Base-by-base conservation (phyloP, 73 alveolate genomes). In the Paramecium pentaurelia region DNA sequence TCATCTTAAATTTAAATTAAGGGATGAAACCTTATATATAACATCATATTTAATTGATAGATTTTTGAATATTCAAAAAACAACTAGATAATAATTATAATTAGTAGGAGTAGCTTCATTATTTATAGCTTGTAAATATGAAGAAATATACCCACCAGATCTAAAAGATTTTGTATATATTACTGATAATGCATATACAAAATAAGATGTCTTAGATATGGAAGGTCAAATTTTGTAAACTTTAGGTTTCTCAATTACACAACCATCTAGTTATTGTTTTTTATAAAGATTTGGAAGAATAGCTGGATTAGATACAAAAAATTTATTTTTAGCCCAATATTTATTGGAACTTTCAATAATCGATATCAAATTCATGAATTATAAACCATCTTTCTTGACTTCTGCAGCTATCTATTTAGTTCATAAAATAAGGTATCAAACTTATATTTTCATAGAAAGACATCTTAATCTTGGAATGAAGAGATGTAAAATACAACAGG, bases 111-210 rank as follows among this genome's bases (percentile, higher is more conserved):
- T 95, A 18, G 92, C 96, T 10, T 96, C 98, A 22, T 86, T 95
- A 84, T 92, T 94, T 95, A 95, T 95, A n/a, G 96, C 98, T 25
- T 93, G 96, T 16, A 95, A 95, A 54, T 96, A 95, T 71, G 98
- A 95, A 85, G 98, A 95, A 86, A 95, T 94, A 12, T 95, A 95
- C 64, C 95, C 95, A 47, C 98, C 98, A 27, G 95, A 95, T 92
- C 71, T 94, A 59, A 94, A 94, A 40, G 97, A 95, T 70, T 95
- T 94, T 83, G 93, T 93, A 14, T 94, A 95, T 71, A 93, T 93
- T 30, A 95, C 97, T 12, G 97, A 95, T 86, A 94, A 94, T 86
- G 98, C 97, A n/a, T 95, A 94, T 49, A 86, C 93, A 4, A 95
- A 93, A 71, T 58, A 77, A 42, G 96, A 95, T 71, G 95, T 95